Percentiles rank a stretch among this genome's conserved stretches.
Evolutionary conservation across 345 rosid species (phyloP).

Genomic region (Lepidium sativum): DNA sequence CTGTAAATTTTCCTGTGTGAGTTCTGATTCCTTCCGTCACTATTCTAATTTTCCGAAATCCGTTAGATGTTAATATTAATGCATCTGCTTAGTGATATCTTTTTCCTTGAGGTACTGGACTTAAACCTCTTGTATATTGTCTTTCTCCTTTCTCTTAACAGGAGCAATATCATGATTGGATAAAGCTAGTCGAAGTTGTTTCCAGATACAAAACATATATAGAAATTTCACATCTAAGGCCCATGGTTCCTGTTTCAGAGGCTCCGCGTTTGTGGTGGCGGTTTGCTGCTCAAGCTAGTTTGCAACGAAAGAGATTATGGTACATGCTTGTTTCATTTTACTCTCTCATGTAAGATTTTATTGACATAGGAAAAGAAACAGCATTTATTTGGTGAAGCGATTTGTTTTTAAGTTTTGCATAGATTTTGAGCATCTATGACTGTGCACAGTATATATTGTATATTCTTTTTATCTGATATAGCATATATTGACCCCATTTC

Average conservation of each 20-base stretch:
- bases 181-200: conserved; percentile 83
- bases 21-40: not conserved
- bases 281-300: conserved; percentile 78
- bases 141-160: conserved; percentile 29
- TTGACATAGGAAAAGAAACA: not conserved
- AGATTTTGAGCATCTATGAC: not conserved
- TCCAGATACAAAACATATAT: conserved; percentile 73
- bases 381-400: conserved; percentile 4
- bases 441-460: not conserved
- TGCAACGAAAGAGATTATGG: conserved; percentile 86
- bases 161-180: conserved; percentile 97
- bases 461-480: conserved; percentile 18
- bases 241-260: conserved; percentile 61
- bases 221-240: conserved; percentile 90
- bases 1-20: not conserved
- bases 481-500: conserved; percentile 21
- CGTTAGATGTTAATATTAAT: not conserved
- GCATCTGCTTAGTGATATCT: not conserved
- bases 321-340: conserved; percentile 29
- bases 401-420: conserved; percentile 8
- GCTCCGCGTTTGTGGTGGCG: conserved; percentile 80
- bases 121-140: conserved; percentile 10
- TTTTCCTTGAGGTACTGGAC: conserved; percentile 13
- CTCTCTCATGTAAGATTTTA: conserved; percentile 2
- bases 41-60: not conserved